These are phyloP conservation scores for Gnaphalium uliginosum DNA, from an alignment of 129 eudicot genomes.

Conservation along the genomic window DNA sequence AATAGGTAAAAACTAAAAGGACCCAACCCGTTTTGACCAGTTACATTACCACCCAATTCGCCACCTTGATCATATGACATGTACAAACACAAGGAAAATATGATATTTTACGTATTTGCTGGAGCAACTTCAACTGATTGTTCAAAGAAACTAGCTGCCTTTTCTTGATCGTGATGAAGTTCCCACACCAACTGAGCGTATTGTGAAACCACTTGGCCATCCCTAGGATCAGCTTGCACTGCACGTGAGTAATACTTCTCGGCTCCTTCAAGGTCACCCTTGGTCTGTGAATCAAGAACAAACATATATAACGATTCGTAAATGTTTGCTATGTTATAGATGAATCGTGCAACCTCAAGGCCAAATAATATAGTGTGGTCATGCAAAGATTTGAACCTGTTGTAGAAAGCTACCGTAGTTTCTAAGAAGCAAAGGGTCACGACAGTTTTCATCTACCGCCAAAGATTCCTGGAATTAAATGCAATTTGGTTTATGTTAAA, in stretches of 20 bases:
- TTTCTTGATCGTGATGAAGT: conserved; percentile 52
- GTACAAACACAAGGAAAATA: neutral
- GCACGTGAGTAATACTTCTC: conserved; percentile 62
- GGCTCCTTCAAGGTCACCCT: conserved; percentile 65
- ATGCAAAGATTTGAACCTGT: conserved; percentile 46
- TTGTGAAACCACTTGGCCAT: conserved; percentile 48
- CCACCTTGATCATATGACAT: neutral
- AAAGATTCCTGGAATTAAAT: conserved; percentile 15
- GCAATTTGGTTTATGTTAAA: neutral
- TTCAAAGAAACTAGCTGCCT: conserved; percentile 52
- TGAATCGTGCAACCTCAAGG: neutral
- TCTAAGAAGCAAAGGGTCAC: conserved; percentile 48
- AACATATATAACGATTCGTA: neutral
- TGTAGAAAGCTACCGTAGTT: conserved; percentile 59
- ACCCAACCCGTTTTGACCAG: neutral
- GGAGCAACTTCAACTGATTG: conserved; percentile 59
- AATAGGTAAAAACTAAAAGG: too few relatives aligned
- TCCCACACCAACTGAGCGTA: conserved; percentile 72
- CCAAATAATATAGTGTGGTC: neutral
- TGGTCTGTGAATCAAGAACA: conserved; percentile 43
- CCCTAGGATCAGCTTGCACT: conserved; percentile 47
- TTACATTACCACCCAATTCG: neutral
- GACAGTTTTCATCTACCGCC: conserved; percentile 46
- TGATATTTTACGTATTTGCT: conserved; percentile 40
- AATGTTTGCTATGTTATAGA: neutral